Evolutionary conservation across 176 grass and related monocot species (phyloP), one percentile per base, ranked within the genome.

Genomic region (Puya raimondii): DNA sequence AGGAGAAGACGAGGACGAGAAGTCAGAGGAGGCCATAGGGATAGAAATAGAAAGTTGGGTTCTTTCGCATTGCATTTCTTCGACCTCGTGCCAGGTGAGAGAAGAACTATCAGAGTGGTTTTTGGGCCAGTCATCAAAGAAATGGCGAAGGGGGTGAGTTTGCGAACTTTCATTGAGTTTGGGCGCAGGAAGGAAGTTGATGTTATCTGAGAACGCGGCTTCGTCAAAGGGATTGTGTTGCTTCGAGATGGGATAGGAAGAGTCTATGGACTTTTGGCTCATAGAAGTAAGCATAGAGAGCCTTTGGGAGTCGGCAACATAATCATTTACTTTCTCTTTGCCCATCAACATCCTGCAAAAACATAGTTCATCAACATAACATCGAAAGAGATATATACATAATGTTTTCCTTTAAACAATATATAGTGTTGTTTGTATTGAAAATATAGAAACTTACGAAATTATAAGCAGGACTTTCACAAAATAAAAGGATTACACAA

Each of bases 11-110:
- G 75, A 69, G 11, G 66, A 77, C 12, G 65, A 69, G 42, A 77
- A 69, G 8, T 77, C 66, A n/a, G 75, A 69, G 29, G 75, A 77
- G 61, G 75, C 66, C 42, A 77, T 49, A 17, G 95, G 87, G 63
- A 88, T 84, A 2, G 90, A 94, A 48, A 91, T 70, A 2, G 90
- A 91, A 67, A 94, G 78, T 72, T 99, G 95, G 68, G 87, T 91
- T 66, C 86, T 80, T 64, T 88, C 87, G 23, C 72, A 71, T 12
- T 88, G 87, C 83, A 84, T 85, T 49, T 92, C 86, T 80, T 96
- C 88, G 0, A 88, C 15, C 1, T 91, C 90, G 0, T 74, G 78
- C 95, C 95, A 99, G 53, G 90, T 77, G 18, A 91, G 63, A 47
- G 76, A 74, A 64, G 68, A 80, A 80, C 50, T 58, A 58, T 52